Base-by-base conservation (phyloP, 2,329 filamentous ascomycete genomes). In the Akanthomyces lecanii region DNA sequence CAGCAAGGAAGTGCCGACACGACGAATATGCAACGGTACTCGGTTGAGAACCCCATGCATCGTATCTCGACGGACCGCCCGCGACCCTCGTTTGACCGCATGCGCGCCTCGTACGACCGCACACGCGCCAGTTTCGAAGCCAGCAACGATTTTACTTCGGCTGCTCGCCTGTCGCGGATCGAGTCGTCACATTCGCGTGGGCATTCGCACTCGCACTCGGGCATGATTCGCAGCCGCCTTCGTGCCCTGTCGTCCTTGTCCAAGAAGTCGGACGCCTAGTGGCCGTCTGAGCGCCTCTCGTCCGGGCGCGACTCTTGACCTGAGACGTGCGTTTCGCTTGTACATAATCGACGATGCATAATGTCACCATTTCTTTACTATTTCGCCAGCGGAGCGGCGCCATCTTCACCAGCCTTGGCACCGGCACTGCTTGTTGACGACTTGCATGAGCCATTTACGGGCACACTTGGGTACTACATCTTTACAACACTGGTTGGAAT, bases 1-100 rank as follows among this genome's bases (percentile, higher is more conserved):
- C 91, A 96, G 72, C 96, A 94, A 69, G 92, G 92, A 65, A 97
- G 93, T 77, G 93, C 97, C 75, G 94, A 92, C 65, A 97, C 95
- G 56, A 93, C 96, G 12, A 44, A 53, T 28, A 79, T 82, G 56
- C 85, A 86, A 69, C 83, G 87, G 65, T 78, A 81, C 67, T 88
- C 88, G 18, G 73, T 86, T 67, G 88, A 90, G 64, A 73, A 78
- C 56, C 72, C 74, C 5, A 30, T 62, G 21, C 70, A 71, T 50
- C 78, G 85, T 33, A 83, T 82, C 30, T 89, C 87, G 6, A 80
- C 86, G 48, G 89, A 92, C 66, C 83, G 89, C 65, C 82, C 88
- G 5, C 82, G 92, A 66, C 91, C 91, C 47, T 96, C 91, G n/a
- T 96, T 90, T 73, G 94, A 98, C 71, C 86, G 93, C 62, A 86